phyloP scores from a whole-genome alignment of 345 rosid genomes.

The Citrus unshiu region DNA sequence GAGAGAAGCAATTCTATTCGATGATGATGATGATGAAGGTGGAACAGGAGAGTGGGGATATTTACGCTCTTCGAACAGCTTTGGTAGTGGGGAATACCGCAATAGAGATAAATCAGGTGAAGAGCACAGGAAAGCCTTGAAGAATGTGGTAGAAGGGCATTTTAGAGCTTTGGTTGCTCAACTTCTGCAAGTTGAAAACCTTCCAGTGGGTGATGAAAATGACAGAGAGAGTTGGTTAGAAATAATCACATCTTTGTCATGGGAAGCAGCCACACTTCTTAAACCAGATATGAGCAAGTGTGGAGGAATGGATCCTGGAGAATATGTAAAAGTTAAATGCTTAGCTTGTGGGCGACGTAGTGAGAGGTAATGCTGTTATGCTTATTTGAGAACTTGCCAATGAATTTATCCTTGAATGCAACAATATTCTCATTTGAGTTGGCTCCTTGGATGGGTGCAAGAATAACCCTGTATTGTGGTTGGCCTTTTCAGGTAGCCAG shows the following conservation, averaged over 20 bases:
- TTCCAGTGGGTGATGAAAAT: constrained; percentile 62
- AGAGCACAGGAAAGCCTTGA: constrained; percentile 59
- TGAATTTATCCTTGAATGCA: not conserved
- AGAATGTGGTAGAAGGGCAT: constrained; percentile 86
- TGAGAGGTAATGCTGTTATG: constrained; percentile 62
- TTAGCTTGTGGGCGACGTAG: constrained; percentile 75
- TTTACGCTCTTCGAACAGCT: constrained; percentile 62
- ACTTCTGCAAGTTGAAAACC: constrained; percentile 73
- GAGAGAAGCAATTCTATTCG: constrained; percentile 66
- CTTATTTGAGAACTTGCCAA: not conserved
- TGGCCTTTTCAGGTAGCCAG: constrained; percentile 1
- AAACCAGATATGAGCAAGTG: constrained; percentile 92
- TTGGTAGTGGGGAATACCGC: constrained; percentile 56
- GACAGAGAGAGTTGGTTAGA: constrained; percentile 80
- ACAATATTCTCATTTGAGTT: not conserved
- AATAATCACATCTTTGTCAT: constrained; percentile 80
- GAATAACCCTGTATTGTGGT: not conserved
- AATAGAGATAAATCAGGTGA: constrained; percentile 56
- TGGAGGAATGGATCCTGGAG: constrained; percentile 99
- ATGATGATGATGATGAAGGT: constrained; percentile 63
- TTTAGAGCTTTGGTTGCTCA: constrained; percentile 84
- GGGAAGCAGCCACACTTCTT: constrained; percentile 94
- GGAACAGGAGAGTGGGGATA: constrained; percentile 79
- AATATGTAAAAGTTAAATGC: constrained; percentile 93
- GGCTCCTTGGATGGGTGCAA: not conserved